Conservation (phyloP, 2,329 filamentous ascomycete species). For the Aspergillus sp. region DNA sequence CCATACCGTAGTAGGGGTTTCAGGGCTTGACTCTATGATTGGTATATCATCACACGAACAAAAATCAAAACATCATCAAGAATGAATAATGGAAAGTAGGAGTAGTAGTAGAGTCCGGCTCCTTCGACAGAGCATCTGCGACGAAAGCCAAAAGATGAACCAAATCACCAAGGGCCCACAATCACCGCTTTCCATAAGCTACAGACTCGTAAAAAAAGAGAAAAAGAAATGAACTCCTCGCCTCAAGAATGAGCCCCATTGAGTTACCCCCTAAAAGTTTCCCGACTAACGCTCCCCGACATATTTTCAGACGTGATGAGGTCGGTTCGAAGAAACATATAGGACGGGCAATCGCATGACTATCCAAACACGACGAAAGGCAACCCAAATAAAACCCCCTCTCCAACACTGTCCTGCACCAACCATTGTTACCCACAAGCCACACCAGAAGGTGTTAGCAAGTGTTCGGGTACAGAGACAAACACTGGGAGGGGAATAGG, state of each 20-base stretch:
- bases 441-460: constrained; percentile 12
- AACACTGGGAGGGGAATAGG: constrained; percentile 45
- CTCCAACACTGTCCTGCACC: constrained; percentile 35
- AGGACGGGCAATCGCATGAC: constrained; percentile 91
- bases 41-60: constrained; percentile 85
- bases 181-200: constrained; percentile 58
- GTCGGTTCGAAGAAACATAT: constrained; percentile 21
- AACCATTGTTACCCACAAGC: constrained; percentile 41
- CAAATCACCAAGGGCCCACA: constrained; percentile 6
- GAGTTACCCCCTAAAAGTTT: constrained; percentile 72
- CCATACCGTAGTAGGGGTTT: constrained; percentile 55
- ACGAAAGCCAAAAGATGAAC: constrained; percentile 31
- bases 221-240: constrained; percentile 70
- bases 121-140: constrained; percentile 68
- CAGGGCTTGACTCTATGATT: constrained; percentile 99
- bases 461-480: constrained; percentile 56
- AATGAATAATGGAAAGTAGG: background rate
- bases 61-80: constrained; percentile 16
- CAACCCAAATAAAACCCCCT: constrained; percentile 53
- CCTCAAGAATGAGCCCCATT: constrained; percentile 99
- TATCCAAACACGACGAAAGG: constrained; percentile 91
- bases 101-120: constrained; percentile 56
- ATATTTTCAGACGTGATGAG: too few relatives aligned
- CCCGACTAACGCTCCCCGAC: constrained; percentile 18
- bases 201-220: constrained; percentile 48